A percentile compares a stretch with the other conserved stretches of the same genome.
These are phyloP conservation scores for Amanita brunnescens DNA, from an alignment of 768 basidiomycete genomes.

Conservation along the genomic window DNA sequence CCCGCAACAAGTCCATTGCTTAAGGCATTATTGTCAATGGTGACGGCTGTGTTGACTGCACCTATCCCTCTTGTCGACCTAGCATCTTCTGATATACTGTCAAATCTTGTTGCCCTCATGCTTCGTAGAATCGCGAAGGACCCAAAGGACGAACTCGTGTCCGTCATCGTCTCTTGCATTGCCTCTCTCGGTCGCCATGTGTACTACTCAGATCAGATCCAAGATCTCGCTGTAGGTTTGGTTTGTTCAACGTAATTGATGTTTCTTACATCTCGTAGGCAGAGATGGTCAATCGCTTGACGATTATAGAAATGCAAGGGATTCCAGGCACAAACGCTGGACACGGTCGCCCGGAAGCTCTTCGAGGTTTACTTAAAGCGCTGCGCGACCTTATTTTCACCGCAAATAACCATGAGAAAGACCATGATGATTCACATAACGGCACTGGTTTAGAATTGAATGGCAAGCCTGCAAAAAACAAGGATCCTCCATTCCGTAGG, in stretches of 20 bases:
- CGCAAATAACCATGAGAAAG: constrained; percentile 41
- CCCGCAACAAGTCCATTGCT: constrained; percentile 41
- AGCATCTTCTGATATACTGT: constrained; percentile 83
- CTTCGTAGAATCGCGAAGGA: constrained; percentile 60
- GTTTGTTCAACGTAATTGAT: background rate
- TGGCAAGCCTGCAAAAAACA: constrained; percentile 18
- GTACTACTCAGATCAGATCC: constrained; percentile 94
- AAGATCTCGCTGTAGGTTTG: constrained; percentile 63
- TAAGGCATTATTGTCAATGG: constrained; percentile 63
- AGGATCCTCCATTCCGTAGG: constrained; percentile 41
- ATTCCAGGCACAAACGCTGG: constrained; percentile 25
- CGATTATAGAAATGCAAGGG: constrained; percentile 61
- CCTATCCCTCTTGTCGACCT: constrained; percentile 80
- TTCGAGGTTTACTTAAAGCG: constrained; percentile 62
- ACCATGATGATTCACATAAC: constrained; percentile 5
- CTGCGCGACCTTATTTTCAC: constrained; percentile 63
- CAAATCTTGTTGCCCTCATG: constrained; percentile 66
- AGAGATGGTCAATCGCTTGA: constrained; percentile 70
- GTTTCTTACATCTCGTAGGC: constrained; percentile 27
- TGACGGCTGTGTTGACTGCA: constrained; percentile 75
- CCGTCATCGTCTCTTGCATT: constrained; percentile 65
- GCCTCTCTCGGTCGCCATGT: constrained; percentile 83
- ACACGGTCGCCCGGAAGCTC: constrained; percentile 48
- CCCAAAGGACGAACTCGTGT: constrained; percentile 55
- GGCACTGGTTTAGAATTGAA: constrained; percentile 19